A percentile compares a stretch with the other conserved stretches of the same genome.
These are phyloP conservation scores for Alternaria viburni DNA, from an alignment of 2,329 filamentous ascomycete species.

Conservation along the genomic window DNA sequence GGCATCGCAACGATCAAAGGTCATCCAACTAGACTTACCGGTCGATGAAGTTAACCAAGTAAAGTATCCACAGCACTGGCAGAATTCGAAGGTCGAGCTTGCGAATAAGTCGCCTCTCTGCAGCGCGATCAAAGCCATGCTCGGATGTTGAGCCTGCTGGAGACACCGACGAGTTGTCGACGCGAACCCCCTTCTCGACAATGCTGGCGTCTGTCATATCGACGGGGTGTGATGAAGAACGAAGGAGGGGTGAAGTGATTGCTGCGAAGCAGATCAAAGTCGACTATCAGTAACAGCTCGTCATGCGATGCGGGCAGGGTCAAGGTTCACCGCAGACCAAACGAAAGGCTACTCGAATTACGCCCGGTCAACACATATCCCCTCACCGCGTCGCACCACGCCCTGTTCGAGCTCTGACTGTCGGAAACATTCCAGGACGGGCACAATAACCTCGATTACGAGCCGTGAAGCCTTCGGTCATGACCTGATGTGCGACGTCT, in stretches of 20 bases:
- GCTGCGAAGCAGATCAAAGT: background rate
- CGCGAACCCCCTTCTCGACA: conserved; percentile 16
- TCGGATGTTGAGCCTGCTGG: conserved; percentile 7
- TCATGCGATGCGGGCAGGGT: background rate
- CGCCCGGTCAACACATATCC: background rate
- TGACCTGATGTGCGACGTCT: background rate
- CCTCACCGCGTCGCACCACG: background rate
- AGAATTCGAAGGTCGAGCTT: conserved; percentile 41
- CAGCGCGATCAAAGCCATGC: conserved; percentile 28
- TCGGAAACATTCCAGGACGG: background rate
- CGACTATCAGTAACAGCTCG: background rate
- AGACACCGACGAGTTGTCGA: conserved; percentile 11
- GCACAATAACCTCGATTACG: background rate
- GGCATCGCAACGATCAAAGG: background rate
- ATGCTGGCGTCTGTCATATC: conserved; percentile 6
- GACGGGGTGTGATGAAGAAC: background rate
- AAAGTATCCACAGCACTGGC: conserved; percentile 43
- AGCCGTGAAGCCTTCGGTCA: background rate
- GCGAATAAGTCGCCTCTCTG: conserved; percentile 34
- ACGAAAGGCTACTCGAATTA: background rate
- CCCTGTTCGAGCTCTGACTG: background rate
- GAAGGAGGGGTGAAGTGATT: background rate
- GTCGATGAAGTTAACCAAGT: conserved; percentile 44
- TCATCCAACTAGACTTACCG: conserved; percentile 13
- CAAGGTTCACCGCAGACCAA: background rate